A percentile compares a stretch with the other conserved stretches of the same genome.
phyloP scores from a whole-genome alignment of 129 eudicot species.

The Saposhnikovia divaricata region DNA sequence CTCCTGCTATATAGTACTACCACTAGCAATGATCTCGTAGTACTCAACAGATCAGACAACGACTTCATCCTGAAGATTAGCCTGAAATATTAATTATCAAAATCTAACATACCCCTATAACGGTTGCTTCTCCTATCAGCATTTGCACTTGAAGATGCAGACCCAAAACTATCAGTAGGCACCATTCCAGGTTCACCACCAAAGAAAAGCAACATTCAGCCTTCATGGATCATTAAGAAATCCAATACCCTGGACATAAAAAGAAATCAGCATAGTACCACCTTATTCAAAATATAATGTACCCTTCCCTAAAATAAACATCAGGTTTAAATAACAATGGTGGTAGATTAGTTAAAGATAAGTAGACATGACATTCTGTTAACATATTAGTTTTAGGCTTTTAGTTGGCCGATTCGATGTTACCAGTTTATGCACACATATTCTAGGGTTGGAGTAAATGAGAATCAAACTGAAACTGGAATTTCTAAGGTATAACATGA shows the following conservation, averaged over 20 bases:
- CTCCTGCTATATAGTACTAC: neutral
- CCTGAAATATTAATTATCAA: neutral
- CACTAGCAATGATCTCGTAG: neutral
- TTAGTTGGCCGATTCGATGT: too few relatives aligned
- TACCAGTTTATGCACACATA: too few relatives aligned
- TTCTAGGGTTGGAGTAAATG: too few relatives aligned
- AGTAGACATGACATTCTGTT: too few relatives aligned
- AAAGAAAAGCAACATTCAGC: constrained; percentile 80
- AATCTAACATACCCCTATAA: constrained; percentile 47
- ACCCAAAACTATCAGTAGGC: constrained; percentile 56
- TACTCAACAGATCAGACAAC: neutral
- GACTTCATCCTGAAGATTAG: neutral
- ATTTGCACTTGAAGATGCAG: constrained; percentile 39
- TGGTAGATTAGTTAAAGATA: too few relatives aligned
- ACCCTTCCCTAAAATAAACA: too few relatives aligned
- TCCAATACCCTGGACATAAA: constrained; percentile 66
- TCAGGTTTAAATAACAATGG: too few relatives aligned
- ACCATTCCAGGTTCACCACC: constrained; percentile 79
- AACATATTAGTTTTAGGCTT: too few relatives aligned
- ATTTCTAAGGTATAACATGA: too few relatives aligned
- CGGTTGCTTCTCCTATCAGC: constrained; percentile 73
- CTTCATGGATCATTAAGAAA: constrained; percentile 93
- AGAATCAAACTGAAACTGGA: too few relatives aligned
- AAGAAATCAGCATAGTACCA: constrained; percentile 2
- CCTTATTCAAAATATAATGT: neutral